A percentile compares a stretch with the other conserved stretches of the same genome.
Evolutionary conservation across 345 rosid species (phyloP).

Genomic region (Anastatica hierochuntica): DNA sequence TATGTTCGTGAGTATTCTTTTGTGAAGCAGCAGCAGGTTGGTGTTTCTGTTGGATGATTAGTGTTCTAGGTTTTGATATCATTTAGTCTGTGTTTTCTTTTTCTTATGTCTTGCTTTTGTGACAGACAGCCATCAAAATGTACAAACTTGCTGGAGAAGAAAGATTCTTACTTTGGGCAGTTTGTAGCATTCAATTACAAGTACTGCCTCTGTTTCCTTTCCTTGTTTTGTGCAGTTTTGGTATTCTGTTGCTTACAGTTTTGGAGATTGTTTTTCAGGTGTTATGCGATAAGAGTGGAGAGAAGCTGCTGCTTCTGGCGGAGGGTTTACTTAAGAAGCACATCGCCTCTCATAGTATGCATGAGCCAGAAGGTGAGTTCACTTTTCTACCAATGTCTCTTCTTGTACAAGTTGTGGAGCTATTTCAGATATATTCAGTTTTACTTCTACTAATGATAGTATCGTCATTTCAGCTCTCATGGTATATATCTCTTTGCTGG

Average conservation of each 20-base stretch:
- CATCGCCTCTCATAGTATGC: conserved; percentile 77
- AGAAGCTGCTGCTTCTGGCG: conserved; percentile 73
- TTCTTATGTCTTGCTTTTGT: conserved; percentile 23
- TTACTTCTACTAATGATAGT: conserved; percentile 8
- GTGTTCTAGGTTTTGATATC: background rate
- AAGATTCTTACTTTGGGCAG: conserved; percentile 95
- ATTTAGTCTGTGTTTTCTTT: background rate
- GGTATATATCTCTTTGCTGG: conserved; percentile 85
- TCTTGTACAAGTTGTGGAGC: background rate
- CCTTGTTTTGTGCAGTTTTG: background rate
- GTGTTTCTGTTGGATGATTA: conserved; percentile 11
- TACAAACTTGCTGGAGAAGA: conserved; percentile 90
- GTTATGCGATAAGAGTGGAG: conserved; percentile 74
- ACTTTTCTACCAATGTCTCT: conserved; percentile 6
- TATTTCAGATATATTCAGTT: background rate
- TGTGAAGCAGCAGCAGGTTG: conserved; percentile 97
- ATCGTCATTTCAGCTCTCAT: conserved; percentile 58
- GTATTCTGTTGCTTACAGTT: conserved; percentile 12
- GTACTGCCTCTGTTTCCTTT: conserved; percentile 28
- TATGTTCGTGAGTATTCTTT: conserved; percentile 88
- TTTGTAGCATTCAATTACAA: conserved; percentile 98
- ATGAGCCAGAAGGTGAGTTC: conserved; percentile 80
- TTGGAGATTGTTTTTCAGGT: conserved; percentile 41
- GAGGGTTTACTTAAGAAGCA: conserved; percentile 96
- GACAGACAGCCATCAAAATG: conserved; percentile 96